phyloP scores from a whole-genome alignment of 2,329 filamentous ascomycete genomes.

The Trichophyton schoenleinii region DNA sequence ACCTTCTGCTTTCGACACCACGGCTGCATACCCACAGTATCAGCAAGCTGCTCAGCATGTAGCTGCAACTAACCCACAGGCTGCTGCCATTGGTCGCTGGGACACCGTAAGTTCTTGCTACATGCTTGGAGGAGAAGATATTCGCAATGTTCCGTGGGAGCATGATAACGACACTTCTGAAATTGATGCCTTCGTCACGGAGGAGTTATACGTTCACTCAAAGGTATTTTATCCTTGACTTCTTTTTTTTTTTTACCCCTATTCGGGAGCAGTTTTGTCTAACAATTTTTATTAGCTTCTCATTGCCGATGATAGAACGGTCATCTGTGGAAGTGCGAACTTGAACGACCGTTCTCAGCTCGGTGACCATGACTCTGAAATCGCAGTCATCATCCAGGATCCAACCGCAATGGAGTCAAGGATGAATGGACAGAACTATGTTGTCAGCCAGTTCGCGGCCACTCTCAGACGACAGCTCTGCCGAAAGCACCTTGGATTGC shows the following conservation, averaged over 20 bases:
- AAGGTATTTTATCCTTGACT: constrained; percentile 40
- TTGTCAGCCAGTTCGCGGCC: constrained; percentile 62
- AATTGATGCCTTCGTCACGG: constrained; percentile 77
- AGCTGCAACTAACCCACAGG: constrained; percentile 33
- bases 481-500: constrained; percentile 76
- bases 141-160: constrained; percentile 63
- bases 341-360: constrained; percentile 65
- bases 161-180: constrained; percentile 58
- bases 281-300: constrained; percentile 30
- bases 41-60: constrained; percentile 53
- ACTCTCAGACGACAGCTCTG: constrained; percentile 75
- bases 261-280: background rate
- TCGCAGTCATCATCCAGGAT: constrained; percentile 81
- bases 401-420: constrained; percentile 53
- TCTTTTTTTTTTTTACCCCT: background rate
- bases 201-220: constrained; percentile 89
- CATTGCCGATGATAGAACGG: constrained; percentile 69
- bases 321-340: constrained; percentile 68
- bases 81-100: constrained; percentile 29
- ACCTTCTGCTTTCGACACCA: constrained; percentile 26
- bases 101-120: constrained; percentile 64
- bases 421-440: constrained; percentile 63
- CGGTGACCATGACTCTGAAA: constrained; percentile 73
- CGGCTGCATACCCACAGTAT: constrained; percentile 51
- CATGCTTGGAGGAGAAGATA: constrained; percentile 56